Percentiles rank a stretch among this genome's conserved stretches.
These are phyloP conservation scores for Sugiyamaella xylanicola DNA, from an alignment of 1,139 yeast species.

Conservation along the genomic window DNA sequence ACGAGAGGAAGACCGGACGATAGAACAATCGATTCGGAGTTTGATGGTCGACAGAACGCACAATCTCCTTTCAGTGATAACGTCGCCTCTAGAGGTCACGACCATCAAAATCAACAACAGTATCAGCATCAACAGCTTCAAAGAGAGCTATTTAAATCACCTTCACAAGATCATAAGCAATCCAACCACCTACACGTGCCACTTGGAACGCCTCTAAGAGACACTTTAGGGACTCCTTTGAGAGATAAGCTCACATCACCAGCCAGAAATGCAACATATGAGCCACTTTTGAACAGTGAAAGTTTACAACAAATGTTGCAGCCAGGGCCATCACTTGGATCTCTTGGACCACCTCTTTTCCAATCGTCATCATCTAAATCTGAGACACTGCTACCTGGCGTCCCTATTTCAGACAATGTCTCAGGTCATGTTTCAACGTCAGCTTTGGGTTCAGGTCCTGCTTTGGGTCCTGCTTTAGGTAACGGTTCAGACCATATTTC, in stretches of 20 bases:
- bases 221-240: not conserved
- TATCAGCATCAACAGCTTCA: not conserved
- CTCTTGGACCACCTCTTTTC: not conserved
- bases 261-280: not conserved
- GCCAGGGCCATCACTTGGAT: not conserved
- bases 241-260: not conserved
- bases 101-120: not conserved
- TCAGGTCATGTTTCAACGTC: not conserved
- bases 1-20: not conserved
- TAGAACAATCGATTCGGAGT: not conserved
- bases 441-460: not conserved
- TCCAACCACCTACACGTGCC: not conserved
- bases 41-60: too few species aligned
- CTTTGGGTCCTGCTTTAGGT: not conserved
- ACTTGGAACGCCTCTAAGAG: not conserved
- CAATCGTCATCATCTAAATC: not conserved
- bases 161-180: not conserved
- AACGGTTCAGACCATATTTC: not conserved
- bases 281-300: not conserved
- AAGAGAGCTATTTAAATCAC: not conserved
- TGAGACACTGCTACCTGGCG: not conserved
- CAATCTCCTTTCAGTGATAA: too few species aligned
- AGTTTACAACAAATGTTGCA: not conserved
- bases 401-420: not conserved
- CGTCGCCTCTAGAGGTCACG: not conserved